phyloP scores from a whole-genome alignment of 2,329 filamentous ascomycete genomes.

The Diaporthe aspalathi region DNA sequence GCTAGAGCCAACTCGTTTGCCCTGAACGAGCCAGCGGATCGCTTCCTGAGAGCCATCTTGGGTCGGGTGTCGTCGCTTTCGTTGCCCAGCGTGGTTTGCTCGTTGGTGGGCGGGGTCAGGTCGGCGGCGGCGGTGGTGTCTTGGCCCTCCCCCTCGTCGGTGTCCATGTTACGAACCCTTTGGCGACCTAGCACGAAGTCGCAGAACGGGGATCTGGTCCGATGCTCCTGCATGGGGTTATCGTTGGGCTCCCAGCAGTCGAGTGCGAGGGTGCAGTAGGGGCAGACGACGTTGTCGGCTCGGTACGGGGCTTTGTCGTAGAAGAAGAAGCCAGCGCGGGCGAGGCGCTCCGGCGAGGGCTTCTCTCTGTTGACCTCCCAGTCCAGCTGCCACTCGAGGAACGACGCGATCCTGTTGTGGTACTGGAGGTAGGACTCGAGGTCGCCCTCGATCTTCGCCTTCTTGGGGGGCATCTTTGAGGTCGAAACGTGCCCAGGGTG shows the following conservation, averaged over 20 bases:
- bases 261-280: constrained; percentile 5
- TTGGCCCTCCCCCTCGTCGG: neutral
- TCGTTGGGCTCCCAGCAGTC: constrained; percentile 14
- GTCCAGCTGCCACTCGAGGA: constrained; percentile 12
- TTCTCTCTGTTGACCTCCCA: constrained; percentile 23
- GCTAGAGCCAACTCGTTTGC: neutral
- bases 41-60: neutral
- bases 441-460: neutral
- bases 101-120: no score
- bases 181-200: neutral
- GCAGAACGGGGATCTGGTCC: neutral
- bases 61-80: neutral
- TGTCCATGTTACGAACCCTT: neutral
- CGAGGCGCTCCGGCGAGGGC: constrained; percentile 22
- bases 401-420: constrained; percentile 36
- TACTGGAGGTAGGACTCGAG: constrained; percentile 28
- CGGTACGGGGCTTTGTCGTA: neutral
- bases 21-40: neutral
- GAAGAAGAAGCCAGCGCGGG: constrained; percentile 31
- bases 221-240: constrained; percentile 11
- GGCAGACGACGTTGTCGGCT: constrained; percentile 23
- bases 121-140: no score
- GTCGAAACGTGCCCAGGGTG: no score
- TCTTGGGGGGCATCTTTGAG: neutral
- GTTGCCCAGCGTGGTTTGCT: neutral